Evolutionary conservation across 495 filamentous ascomycete genomes (phyloP).

Genomic region (Oleoguttula mirabilis): DNA sequence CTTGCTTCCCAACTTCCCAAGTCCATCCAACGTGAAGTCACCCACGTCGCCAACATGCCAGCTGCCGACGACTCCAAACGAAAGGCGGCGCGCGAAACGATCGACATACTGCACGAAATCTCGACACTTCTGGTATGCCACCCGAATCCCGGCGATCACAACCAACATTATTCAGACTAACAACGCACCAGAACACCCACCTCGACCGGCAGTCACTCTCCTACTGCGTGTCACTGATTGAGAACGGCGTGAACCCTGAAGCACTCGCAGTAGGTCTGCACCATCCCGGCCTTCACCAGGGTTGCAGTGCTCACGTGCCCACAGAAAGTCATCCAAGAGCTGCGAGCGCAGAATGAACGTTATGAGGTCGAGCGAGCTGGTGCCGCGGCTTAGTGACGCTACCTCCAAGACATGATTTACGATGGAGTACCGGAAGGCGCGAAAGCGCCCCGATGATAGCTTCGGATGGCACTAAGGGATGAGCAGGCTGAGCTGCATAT

Average conservation of each 20-base stretch:
- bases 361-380: slow-evolving; percentile 7
- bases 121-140: slow-evolving; percentile 65
- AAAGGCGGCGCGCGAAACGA: slow-evolving; percentile 84
- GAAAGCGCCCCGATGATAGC: no score
- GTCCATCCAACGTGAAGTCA: no score
- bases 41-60: no score
- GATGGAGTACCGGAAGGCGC: no score
- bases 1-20: no score
- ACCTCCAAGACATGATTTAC: no score
- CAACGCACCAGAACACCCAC: slow-evolving; percentile 61
- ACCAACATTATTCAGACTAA: neutral
- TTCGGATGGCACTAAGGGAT: no score
- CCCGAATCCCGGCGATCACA: neutral
- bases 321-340: slow-evolving; percentile 28
- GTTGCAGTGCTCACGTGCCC: slow-evolving; percentile 1
- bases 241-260: slow-evolving; percentile 95
- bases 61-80: slow-evolving; percentile 51
- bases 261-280: slow-evolving; percentile 65
- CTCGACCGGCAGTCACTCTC: slow-evolving; percentile 83
- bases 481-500: no score
- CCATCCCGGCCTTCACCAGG: neutral
- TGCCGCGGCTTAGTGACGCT: neutral
- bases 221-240: slow-evolving; percentile 88
- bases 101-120: slow-evolving; percentile 92
- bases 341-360: slow-evolving; percentile 22